Evolutionary conservation across 805 yeast genomes (phyloP), one percentile per base, ranked within the genome.

Genomic region (Pachysolen tannophilus): DNA sequence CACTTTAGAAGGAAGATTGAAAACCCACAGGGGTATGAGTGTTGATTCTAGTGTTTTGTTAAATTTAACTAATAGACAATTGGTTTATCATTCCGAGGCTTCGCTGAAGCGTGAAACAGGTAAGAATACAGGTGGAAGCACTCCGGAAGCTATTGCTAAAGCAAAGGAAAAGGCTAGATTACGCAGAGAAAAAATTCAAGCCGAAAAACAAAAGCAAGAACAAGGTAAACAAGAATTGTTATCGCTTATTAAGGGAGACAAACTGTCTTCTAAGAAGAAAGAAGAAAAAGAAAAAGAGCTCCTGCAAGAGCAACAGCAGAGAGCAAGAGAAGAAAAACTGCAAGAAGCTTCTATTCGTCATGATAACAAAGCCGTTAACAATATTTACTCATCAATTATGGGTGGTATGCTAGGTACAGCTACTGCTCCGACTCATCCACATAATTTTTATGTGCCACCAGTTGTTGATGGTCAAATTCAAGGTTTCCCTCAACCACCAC

Each of bases 1-100:
- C 52, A 75, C 70, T 18, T 67, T 92, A 61, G 83, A 78, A 45
- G 95, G 94, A 5, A 75, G 84, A 53, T 65, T 87, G 48, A 61
- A 60, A 34, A 72, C 90, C 5, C 82, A 77, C 48, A 77, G 98
- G 50, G 98, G 97, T 14, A 58, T 86, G 45, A 75, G 82, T 17
- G 74, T 92, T 36, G 94, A 84, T 43, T 77, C 94, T 0, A 76
- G 90, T 0, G 68, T 84, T 36, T 77, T 92, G 24, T 67, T 92
- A 58, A 92, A 92, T 53, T 51, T 90, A 33, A 67, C 90, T 4
- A 61, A 74, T 47, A 72, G 72, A 42, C 95, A 90, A 54, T 73
- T 84, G 47, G 75, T 83, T 26, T 83, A 70, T 54, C 88, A 82
- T 47, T 74, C 87, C 3, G 73, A 73, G 47, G 81, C 83, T 8